Base-by-base conservation (phyloP, 225 moss, liverwort and hornwort genomes). In the Pleurozium schreberi region DNA sequence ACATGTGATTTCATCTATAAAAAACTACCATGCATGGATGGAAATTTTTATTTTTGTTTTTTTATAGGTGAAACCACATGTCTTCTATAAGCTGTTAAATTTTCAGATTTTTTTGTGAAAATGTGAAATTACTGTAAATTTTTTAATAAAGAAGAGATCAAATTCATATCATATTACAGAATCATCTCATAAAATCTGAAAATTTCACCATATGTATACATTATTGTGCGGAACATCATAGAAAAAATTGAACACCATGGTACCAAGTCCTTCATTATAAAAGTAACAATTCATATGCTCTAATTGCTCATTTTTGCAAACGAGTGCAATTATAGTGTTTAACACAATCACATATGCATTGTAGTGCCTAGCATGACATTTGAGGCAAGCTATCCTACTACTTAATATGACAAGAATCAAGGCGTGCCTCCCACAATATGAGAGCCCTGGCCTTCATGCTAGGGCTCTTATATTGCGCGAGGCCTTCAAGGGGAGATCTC, bases 161-260 rank as follows among this genome's bases (percentile, higher is more conserved):
- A 75, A 19, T 33, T 31, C 33, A 73, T 47, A 45, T 31, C 1
- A 7, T 17, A 31, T 47, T n/a, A 7, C 1, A 47, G 31, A 45
- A 7, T 11, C 11, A 75, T 33, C 2, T 49, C 2, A 19, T 49
- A 45, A 28, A 18, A 18, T 31, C 0, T 18, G 2, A 31, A 74
- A 33, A 33, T 33, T 50, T 73, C 2, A 49, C 3, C 5, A 33
- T 12, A 4, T 21, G 7, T 4, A 0, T 0, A 47, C 1, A 11
- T 18, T 19, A 12, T 0, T 33, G 0, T 49, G 12, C 4, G 33
- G 30, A 28, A 30, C 30, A 73, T 28, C 8, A 73, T 26, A 42
- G 2, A 2, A 0, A 42, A 1, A 2, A 0, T 42, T 42, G 26
- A 42, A 26, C 23, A 69, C 1, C 14, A 0, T 25, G 1, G 12